These are phyloP conservation scores for Macroventuria anomochaeta DNA, from an alignment of 2,329 filamentous ascomycete genomes.

Conservation along the genomic window DNA sequence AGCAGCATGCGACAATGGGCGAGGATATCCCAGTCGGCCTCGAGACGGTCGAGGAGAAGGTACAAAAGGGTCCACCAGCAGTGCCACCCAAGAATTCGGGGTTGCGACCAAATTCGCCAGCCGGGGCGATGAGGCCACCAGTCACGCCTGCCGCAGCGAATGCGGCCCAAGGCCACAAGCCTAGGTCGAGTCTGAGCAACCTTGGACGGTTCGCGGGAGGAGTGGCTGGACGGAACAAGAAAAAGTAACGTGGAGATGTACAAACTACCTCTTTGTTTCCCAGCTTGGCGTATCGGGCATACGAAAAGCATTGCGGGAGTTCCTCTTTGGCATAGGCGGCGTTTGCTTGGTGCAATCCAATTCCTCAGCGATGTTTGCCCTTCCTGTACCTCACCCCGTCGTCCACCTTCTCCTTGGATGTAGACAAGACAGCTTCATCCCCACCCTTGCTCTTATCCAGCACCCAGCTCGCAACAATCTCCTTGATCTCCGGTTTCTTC, in stretches of 20 bases:
- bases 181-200: constrained; percentile 52
- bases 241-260: constrained; percentile 34
- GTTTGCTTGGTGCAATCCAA: constrained; percentile 2
- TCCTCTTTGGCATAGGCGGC: constrained; percentile 19
- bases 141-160: constrained; percentile 25
- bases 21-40: constrained; percentile 35
- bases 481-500: constrained; percentile 67
- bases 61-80: constrained; percentile 33
- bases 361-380: constrained; percentile 52
- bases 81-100: constrained; percentile 35
- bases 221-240: constrained; percentile 47
- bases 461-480: constrained; percentile 76
- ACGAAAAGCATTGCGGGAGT: constrained; percentile 36
- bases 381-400: constrained; percentile 51
- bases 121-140: constrained; percentile 30
- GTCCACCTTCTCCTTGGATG: constrained; percentile 33
- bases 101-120: constrained; percentile 32
- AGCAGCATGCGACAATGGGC: constrained; percentile 58
- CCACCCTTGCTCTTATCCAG: constrained; percentile 42
- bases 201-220: constrained; percentile 55
- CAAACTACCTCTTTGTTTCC: not conserved
- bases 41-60: constrained; percentile 39
- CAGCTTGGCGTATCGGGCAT: constrained; percentile 11
- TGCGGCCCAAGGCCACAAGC: constrained; percentile 39
- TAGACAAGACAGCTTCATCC: constrained; percentile 17